phyloP scores from a whole-genome alignment of 768 basidiomycete species.

The Daedalea quercina region DNA sequence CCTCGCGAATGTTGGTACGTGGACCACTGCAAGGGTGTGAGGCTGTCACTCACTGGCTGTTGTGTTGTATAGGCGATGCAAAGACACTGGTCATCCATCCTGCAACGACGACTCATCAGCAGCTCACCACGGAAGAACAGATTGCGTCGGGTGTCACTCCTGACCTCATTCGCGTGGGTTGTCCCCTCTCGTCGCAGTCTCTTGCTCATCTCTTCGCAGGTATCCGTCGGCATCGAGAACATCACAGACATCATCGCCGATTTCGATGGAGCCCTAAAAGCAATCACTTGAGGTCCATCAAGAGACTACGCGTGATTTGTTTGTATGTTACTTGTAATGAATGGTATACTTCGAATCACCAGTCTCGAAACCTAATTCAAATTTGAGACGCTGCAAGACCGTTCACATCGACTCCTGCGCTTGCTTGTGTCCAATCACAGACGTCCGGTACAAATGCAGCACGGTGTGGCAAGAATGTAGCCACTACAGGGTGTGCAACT shows the following conservation, averaged over 20 bases:
- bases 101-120: slow-evolving; percentile 70
- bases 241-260: slow-evolving; percentile 39
- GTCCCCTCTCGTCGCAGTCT: neutral
- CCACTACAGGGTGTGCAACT: too few relatives aligned
- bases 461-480: too few relatives aligned
- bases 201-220: slow-evolving; percentile 16
- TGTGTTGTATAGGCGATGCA: slow-evolving; percentile 48
- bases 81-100: slow-evolving; percentile 80
- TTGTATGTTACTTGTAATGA: too few relatives aligned
- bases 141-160: slow-evolving; percentile 62
- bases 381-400: too few relatives aligned
- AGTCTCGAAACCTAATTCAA: too few relatives aligned
- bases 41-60: too few relatives aligned
- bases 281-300: slow-evolving; percentile 8
- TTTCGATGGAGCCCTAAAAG: slow-evolving; percentile 31
- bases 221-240: slow-evolving; percentile 36
- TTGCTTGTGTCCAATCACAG: too few relatives aligned
- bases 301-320: neutral
- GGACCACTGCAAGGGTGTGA: neutral
- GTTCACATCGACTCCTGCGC: too few relatives aligned
- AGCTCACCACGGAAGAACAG: slow-evolving; percentile 57
- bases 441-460: too few relatives aligned
- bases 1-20: slow-evolving; percentile 64
- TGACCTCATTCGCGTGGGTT: slow-evolving; percentile 63
- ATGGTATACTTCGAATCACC: too few relatives aligned